These are phyloP conservation scores for Galerina sulciceps DNA, from an alignment of 768 basidiomycete species.

Conservation along the genomic window DNA sequence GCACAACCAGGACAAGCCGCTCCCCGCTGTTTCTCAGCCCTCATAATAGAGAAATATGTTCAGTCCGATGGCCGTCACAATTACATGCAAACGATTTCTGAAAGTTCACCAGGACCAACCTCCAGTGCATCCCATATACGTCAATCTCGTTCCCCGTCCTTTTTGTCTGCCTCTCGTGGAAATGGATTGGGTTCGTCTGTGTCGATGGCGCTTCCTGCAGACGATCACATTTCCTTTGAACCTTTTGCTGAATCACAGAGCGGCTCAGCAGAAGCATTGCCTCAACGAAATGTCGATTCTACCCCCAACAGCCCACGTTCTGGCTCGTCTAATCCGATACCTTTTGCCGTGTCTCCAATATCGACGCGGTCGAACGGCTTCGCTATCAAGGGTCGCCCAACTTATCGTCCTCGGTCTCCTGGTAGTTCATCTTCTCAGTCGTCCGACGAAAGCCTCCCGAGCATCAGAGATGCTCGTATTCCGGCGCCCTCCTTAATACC, in stretches of 20 bases:
- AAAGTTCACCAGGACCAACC: slow-evolving; percentile 32
- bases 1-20: slow-evolving; percentile 34
- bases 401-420: slow-evolving; percentile 10
- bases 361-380: slow-evolving; percentile 16
- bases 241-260: slow-evolving; percentile 52
- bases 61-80: slow-evolving; percentile 41
- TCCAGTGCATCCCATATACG: slow-evolving; percentile 21
- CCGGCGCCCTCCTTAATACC: slow-evolving; percentile 15
- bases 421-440: slow-evolving; percentile 16
- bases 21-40: slow-evolving; percentile 70
- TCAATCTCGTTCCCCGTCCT: slow-evolving; percentile 24
- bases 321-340: slow-evolving; percentile 31
- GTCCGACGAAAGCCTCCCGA: slow-evolving; percentile 10
- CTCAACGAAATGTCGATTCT: slow-evolving; percentile 49
- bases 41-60: slow-evolving; percentile 70
- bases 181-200: slow-evolving; percentile 9
- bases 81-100: slow-evolving; percentile 49
- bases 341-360: slow-evolving; percentile 18
- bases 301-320: slow-evolving; percentile 44
- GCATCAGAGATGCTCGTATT: slow-evolving; percentile 1
- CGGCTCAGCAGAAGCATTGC: slow-evolving; percentile 49
- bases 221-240: slow-evolving; percentile 62
- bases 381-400: background rate
- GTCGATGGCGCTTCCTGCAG: slow-evolving; percentile 40
- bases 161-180: slow-evolving; percentile 22